Evolutionary conservation across 2,329 filamentous ascomycete species (phyloP), one percentile per base, ranked within the genome.

Genomic region (Trichoderma sp.): DNA sequence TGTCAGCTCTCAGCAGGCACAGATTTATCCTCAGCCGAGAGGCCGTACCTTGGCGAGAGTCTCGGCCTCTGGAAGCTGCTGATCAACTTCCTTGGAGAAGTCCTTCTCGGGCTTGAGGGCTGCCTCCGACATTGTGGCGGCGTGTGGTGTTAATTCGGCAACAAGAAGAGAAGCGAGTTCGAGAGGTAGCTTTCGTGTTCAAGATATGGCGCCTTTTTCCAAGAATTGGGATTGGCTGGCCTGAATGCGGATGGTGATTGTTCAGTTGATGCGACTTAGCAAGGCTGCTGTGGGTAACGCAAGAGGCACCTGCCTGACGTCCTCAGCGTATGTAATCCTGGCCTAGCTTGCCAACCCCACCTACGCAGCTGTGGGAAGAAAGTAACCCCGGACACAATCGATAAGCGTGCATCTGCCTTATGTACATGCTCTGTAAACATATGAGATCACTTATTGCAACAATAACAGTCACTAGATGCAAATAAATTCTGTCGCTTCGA

Each of bases 31-130:
- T 8, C 49, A 37, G 3, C 33, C 29, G 33, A 52, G 21, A 59
- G 27, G 33, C 92, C 79, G 73, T 82, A 96, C 94, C 87, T 94
- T 91, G 75, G 94, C 94, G 75, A 97, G 88, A 84, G 92, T 87
- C 86, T 98, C 90, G 70, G 94, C 93, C 83, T 97, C 94, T 61
- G 93, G 92, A 75, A 99, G 90, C 82, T 93, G 89, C 83, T 91
- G 89, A 86, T 98, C 94, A 77, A 93, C 93, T 83, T 98, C 94
- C 84, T 97, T 97, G 79, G 92, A 91, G 88, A 92, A 97, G 89
- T 99, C 96, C 91, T 97, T 97, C 86, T 99, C 96, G 78, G 95
- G 93, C 88, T 96, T 97, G 81, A 96, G 83, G 77, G 87, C 83
- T 82, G 89, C 89, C 83, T 94, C 92, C 77, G 94, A 92, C 94